Percentiles rank a stretch among this genome's conserved stretches.
phyloP scores from a whole-genome alignment of 768 basidiomycete genomes.

The Cubamyces lactineus region DNA sequence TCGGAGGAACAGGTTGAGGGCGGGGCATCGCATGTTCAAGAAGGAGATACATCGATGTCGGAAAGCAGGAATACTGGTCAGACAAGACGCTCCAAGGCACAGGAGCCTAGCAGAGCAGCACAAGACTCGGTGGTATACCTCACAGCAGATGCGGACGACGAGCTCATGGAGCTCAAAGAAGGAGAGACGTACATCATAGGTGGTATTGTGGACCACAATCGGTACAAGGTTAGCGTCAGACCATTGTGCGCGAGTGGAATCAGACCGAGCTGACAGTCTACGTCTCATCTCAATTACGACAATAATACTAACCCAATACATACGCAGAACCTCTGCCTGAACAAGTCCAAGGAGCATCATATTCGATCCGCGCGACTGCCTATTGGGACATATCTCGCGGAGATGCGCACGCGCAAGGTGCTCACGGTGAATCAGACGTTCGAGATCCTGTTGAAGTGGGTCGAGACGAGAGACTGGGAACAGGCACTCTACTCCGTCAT shows the following conservation, averaged over 20 bases:
- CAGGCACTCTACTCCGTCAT: constrained; percentile 86
- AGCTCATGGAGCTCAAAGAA: constrained; percentile 79
- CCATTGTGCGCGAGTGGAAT: not conserved
- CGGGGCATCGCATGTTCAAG: not conserved
- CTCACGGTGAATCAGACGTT: constrained; percentile 96
- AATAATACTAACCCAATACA: not conserved
- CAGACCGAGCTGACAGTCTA: no score
- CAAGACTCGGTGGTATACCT: constrained; percentile 77
- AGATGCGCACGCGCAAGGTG: constrained; percentile 89
- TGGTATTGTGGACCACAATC: constrained; percentile 94
- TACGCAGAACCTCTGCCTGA: constrained; percentile 81
- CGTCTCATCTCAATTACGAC: not conserved
- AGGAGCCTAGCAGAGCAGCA: constrained; percentile 13
- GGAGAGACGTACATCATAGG: constrained; percentile 94
- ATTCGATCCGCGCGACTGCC: constrained; percentile 90
- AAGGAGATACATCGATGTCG: not conserved
- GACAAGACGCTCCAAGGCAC: constrained; percentile 4
- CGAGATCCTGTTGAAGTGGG: constrained; percentile 90
- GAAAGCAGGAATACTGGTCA: constrained; percentile 14
- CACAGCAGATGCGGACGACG: constrained; percentile 90
- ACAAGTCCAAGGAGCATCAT: constrained; percentile 76
- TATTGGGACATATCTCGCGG: constrained; percentile 87
- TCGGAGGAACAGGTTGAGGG: not conserved
- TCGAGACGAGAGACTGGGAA: constrained; percentile 86
- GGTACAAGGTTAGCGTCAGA: constrained; percentile 73